These are phyloP conservation scores for Aspergillus bombycis DNA, from an alignment of 2,329 filamentous ascomycete species.

Conservation along the genomic window DNA sequence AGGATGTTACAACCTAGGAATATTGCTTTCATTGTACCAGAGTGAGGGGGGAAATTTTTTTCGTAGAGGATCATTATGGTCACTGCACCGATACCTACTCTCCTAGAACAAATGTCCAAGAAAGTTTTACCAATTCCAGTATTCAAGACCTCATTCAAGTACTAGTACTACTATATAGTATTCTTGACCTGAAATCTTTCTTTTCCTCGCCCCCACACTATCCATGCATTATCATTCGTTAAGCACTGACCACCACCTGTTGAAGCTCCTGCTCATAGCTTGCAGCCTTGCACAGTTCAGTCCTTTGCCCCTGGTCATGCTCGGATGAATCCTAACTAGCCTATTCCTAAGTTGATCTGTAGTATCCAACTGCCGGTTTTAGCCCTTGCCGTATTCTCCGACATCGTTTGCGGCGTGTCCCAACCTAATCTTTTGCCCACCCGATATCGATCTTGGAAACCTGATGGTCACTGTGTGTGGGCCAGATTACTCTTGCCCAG, in stretches of 20 bases:
- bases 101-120: not conserved
- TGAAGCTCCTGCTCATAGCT: slow-evolving; percentile 3
- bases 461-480: slow-evolving; percentile 14
- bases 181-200: slow-evolving; percentile 3
- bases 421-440: slow-evolving; percentile 12
- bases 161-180: not conserved
- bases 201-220: slow-evolving; percentile 5
- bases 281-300: not conserved
- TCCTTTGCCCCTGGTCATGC: slow-evolving; percentile 4
- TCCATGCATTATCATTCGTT: slow-evolving; percentile 16
- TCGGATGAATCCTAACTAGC: slow-evolving; percentile 3
- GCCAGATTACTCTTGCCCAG: slow-evolving; percentile 3
- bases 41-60: not conserved
- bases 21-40: not conserved
- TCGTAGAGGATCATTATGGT: no score
- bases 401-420: slow-evolving; percentile 18
- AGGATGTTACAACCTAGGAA: not conserved
- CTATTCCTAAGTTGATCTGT: slow-evolving; percentile 10
- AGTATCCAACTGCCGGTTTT: slow-evolving; percentile 22
- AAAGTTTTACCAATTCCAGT: not conserved
- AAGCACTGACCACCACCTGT: slow-evolving; percentile 7
- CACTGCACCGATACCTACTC: not conserved
- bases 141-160: not conserved
- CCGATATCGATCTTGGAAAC: slow-evolving; percentile 8
- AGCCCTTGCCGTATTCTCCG: slow-evolving; percentile 19